Conservation (phyloP, 1,139 yeast genomes). For the Nakaseomyces bracarensis region DNA sequence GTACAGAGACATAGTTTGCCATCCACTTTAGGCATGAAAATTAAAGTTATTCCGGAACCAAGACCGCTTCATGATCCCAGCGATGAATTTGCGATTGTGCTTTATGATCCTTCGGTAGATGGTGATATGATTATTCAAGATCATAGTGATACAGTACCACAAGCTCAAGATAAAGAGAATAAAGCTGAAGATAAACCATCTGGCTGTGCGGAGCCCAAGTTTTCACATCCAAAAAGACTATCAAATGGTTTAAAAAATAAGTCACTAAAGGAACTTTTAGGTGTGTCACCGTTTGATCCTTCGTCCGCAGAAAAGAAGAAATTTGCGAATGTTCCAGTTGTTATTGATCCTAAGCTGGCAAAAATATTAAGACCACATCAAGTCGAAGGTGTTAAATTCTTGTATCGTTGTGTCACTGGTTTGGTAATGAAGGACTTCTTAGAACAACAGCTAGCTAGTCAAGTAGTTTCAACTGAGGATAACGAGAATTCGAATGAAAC, state of each 20-base stretch:
- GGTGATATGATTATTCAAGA: conserved; percentile 33
- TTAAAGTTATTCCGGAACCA: conserved; percentile 65
- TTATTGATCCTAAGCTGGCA: conserved; percentile 81
- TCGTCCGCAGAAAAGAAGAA: conserved; percentile 32
- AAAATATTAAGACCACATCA: conserved; percentile 92
- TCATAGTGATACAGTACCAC: conserved; percentile 22
- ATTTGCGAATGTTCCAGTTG: conserved; percentile 87
- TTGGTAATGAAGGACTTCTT: conserved; percentile 40
- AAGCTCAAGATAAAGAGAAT: conserved; percentile 19
- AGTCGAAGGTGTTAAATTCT: conserved; percentile 86
- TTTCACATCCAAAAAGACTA: conserved; percentile 21
- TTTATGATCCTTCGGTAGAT: conserved; percentile 85
- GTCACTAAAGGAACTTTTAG: conserved; percentile 73
- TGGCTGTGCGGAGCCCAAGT: conserved; percentile 9
- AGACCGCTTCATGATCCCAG: conserved; percentile 89
- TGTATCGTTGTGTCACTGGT: conserved; percentile 87
- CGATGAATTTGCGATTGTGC: conserved; percentile 86
- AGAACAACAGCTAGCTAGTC: conserved; percentile 22
- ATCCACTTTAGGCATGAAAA: conserved; percentile 78
- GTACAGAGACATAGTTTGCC: conserved; percentile 39
- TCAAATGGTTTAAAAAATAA: conserved; percentile 41
- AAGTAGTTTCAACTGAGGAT: conserved; percentile 1
- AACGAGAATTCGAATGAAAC: background rate
- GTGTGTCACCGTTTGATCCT: conserved; percentile 42
- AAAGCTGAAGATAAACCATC: conserved; percentile 13